Evolutionary conservation across 1,284 basidiomycete genomes (phyloP).

Genomic region (Blastosporella zonata): DNA sequence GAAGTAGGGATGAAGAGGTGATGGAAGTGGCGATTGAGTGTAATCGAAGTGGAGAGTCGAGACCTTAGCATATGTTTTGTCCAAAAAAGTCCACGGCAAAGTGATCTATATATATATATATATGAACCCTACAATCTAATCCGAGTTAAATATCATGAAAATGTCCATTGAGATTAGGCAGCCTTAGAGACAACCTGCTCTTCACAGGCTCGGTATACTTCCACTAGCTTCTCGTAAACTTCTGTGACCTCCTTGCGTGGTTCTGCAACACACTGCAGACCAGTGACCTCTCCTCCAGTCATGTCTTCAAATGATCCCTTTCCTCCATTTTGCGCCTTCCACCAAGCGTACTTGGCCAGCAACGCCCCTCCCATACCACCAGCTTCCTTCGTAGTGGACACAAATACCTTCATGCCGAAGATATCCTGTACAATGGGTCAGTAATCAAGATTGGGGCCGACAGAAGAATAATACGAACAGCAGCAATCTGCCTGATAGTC

Average conservation of each 20-base stretch:
- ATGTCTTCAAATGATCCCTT: conserved; percentile 63
- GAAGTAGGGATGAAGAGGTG: conserved; percentile 1
- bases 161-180: background rate
- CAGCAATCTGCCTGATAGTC: conserved; percentile 72
- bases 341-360: conserved; percentile 70
- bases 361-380: conserved; percentile 71
- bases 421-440: conserved; percentile 46
- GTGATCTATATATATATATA: no score
- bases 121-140: background rate
- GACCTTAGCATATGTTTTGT: conserved; percentile 16
- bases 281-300: conserved; percentile 44
- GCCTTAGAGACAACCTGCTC: conserved; percentile 33
- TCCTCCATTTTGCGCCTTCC: conserved; percentile 45
- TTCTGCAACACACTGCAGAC: conserved; percentile 58
- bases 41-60: no score
- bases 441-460: background rate
- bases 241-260: conserved; percentile 42
- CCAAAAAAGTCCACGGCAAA: no score
- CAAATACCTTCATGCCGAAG: conserved; percentile 70
- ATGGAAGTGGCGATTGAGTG: conserved; percentile 1
- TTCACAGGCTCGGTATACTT: conserved; percentile 47
- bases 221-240: conserved; percentile 42
- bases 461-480: conserved; percentile 33
- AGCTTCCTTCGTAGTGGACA: conserved; percentile 65
- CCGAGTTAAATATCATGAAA: background rate